Evolutionary conservation across 2,329 filamentous ascomycete species (phyloP).

Genomic region (Trichophaea hybrida): DNA sequence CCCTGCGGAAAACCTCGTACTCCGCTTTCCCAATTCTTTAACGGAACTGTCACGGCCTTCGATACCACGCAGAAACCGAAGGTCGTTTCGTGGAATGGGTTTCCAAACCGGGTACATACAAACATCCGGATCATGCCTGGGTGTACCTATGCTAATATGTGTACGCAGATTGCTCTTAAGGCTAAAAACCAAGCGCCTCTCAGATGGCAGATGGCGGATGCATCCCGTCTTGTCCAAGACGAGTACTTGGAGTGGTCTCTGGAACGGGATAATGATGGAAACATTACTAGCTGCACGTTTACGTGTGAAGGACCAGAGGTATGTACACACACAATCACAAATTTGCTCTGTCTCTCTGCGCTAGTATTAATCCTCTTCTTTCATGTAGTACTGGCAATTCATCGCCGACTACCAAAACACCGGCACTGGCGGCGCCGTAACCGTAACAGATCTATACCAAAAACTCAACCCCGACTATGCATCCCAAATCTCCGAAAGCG

Average conservation of each 20-base stretch:
- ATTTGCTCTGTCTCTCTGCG: neutral
- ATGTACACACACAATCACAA: neutral
- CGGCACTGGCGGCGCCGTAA: neutral
- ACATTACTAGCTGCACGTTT: neutral
- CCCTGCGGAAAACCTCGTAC: neutral
- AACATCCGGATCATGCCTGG: neutral
- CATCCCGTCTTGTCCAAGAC: neutral
- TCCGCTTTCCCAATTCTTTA: neutral
- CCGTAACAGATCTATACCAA: neutral
- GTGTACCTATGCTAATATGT: no score
- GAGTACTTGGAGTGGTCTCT: conserved; percentile 7
- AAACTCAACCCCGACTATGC: neutral
- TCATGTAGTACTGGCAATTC: conserved; percentile 10
- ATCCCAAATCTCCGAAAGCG: neutral
- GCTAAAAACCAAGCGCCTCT: neutral
- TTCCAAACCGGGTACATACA: neutral
- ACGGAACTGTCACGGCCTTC: neutral
- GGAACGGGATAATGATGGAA: neutral
- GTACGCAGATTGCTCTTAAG: no score
- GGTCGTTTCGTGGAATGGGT: neutral
- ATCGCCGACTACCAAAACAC: neutral
- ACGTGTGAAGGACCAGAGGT: conserved; percentile 16
- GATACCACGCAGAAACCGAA: neutral
- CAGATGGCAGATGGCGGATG: neutral
- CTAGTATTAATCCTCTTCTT: neutral